A percentile compares a stretch with the other conserved stretches of the same genome.
Evolutionary conservation across 164 flowering plant species (phyloP).

Genomic region (Dillenia suffruticosa): DNA sequence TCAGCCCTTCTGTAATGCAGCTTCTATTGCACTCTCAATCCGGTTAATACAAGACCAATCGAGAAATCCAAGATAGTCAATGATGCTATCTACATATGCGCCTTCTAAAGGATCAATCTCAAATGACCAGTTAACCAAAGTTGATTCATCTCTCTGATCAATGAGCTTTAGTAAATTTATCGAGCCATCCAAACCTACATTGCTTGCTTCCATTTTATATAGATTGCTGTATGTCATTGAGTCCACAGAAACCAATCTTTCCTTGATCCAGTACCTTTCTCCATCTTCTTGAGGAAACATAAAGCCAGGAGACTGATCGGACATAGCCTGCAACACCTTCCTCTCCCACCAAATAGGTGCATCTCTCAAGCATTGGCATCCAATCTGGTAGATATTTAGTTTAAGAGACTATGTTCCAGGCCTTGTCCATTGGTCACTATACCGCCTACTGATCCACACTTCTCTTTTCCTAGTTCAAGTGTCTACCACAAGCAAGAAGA

Average conservation of each 20-base stretch:
- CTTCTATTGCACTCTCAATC: slow-evolving; percentile 34
- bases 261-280: slow-evolving; percentile 70
- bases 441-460: slow-evolving; percentile 45
- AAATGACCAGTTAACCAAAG: slow-evolving; percentile 46
- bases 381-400: slow-evolving; percentile 46
- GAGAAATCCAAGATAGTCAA: slow-evolving; percentile 56
- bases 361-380: slow-evolving; percentile 76
- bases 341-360: slow-evolving; percentile 48
- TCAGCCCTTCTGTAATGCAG: not conserved
- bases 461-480: slow-evolving; percentile 8
- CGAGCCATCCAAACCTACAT: slow-evolving; percentile 63
- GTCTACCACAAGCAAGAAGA: slow-evolving; percentile 13
- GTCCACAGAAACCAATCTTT: slow-evolving; percentile 43
- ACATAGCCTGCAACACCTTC: slow-evolving; percentile 47
- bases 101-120: slow-evolving; percentile 48
- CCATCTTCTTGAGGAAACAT: slow-evolving; percentile 66
- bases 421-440: slow-evolving; percentile 44
- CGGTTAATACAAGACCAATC: slow-evolving; percentile 55
- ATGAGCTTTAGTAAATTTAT: slow-evolving; percentile 42
- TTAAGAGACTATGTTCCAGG: slow-evolving; percentile 46
- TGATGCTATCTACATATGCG: slow-evolving; percentile 28
- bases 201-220: slow-evolving; percentile 52
- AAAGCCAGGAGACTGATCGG: slow-evolving; percentile 60
- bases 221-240: slow-evolving; percentile 26
- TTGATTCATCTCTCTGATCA: slow-evolving; percentile 43